These are phyloP conservation scores for Helotiales sp. DNA, from an alignment of 2,329 filamentous ascomycete species.

Conservation along the genomic window DNA sequence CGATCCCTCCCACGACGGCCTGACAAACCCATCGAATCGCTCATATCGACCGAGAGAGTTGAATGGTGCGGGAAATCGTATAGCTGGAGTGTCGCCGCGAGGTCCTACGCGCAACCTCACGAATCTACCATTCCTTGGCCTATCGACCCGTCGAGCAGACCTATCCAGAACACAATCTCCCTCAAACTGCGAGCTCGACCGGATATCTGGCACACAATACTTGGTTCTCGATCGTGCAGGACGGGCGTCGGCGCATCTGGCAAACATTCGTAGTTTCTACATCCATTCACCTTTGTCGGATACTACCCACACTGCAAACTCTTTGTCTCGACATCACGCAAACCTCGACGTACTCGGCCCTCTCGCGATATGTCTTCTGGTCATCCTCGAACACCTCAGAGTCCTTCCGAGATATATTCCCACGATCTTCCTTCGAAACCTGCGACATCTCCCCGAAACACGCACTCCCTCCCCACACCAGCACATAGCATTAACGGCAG, in stretches of 20 bases:
- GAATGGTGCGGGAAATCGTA: constrained; percentile 22
- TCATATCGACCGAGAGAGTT: constrained; percentile 4
- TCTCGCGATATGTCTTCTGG: constrained; percentile 53
- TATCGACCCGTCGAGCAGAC: constrained; percentile 9
- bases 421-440: constrained; percentile 43
- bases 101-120: constrained; percentile 18
- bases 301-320: background rate
- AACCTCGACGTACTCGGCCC: constrained; percentile 9
- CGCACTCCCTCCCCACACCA: constrained; percentile 55
- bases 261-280: constrained; percentile 11
- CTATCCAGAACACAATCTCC: constrained; percentile 6
- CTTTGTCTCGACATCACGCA: constrained; percentile 11
- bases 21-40: constrained; percentile 14
- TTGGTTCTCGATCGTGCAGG: constrained; percentile 1
- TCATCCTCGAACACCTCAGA: constrained; percentile 68
- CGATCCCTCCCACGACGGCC: constrained; percentile 11
- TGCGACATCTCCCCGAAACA: constrained; percentile 48
- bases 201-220: background rate
- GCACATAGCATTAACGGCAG: constrained; percentile 62
- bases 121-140: constrained; percentile 15
- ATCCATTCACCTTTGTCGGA: constrained; percentile 17
- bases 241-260: constrained; percentile 20
- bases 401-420: constrained; percentile 59
- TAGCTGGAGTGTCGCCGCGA: constrained; percentile 21
- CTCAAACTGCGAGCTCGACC: constrained; percentile 11